Evolutionary conservation across 345 rosid genomes (phyloP).

Genomic region (Raphanus sativus): DNA sequence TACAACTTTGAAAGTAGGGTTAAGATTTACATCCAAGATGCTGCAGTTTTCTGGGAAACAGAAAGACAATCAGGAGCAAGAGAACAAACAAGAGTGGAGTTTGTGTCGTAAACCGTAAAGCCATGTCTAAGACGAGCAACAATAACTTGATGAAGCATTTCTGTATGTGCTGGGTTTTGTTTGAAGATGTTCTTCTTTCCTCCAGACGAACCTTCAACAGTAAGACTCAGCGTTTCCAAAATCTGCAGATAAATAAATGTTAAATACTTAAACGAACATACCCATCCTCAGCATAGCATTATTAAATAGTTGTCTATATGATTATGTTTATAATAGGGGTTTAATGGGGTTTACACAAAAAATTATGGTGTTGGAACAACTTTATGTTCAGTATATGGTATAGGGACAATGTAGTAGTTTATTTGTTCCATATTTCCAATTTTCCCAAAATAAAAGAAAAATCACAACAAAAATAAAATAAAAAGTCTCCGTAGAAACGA

Average conservation of each 20-base stretch:
- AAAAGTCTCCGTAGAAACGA: too few relatives aligned
- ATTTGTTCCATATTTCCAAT: too few relatives aligned
- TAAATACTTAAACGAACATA: not conserved
- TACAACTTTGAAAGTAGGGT: constrained; percentile 23
- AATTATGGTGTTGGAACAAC: too few relatives aligned
- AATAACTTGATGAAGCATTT: constrained; percentile 47
- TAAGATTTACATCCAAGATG: constrained; percentile 38
- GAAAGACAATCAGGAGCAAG: constrained; percentile 17
- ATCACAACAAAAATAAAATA: too few relatives aligned
- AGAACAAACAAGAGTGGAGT: constrained; percentile 16
- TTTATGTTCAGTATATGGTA: too few relatives aligned
- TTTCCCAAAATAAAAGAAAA: too few relatives aligned
- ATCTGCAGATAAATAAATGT: constrained; percentile 47
- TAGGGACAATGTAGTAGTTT: too few relatives aligned
- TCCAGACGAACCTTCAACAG: constrained; percentile 72
- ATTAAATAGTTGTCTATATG: too few relatives aligned
- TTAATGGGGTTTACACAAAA: too few relatives aligned
- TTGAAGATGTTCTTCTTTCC: constrained; percentile 81
- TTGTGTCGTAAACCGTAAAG: constrained; percentile 21
- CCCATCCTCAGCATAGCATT: not conserved
- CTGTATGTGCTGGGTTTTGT: constrained; percentile 56
- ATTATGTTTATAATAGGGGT: too few relatives aligned
- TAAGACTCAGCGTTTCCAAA: constrained; percentile 78
- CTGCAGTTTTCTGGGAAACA: constrained; percentile 11
- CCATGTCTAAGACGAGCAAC: constrained; percentile 55